Conservation (phyloP, 1,284 basidiomycete species). For the Ustilago trichophora region DNA sequence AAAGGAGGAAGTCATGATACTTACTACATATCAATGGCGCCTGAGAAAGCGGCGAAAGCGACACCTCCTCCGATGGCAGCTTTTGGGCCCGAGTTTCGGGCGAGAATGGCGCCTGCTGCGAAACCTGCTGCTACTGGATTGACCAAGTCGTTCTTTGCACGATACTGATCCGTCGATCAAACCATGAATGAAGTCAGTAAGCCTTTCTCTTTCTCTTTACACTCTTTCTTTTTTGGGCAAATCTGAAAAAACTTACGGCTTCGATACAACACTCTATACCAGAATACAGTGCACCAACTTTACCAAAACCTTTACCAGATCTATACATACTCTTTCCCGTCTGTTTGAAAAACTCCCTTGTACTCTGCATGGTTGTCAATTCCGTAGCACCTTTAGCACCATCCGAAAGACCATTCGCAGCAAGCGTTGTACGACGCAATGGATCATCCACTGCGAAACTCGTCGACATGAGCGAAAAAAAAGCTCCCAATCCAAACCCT, state of each 20-base stretch:
- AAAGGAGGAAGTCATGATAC: too few species aligned
- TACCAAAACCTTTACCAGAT: slow-evolving; percentile 90
- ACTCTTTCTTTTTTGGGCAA: too few species aligned
- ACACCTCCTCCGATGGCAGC: slow-evolving; percentile 61
- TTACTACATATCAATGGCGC: slow-evolving; percentile 63
- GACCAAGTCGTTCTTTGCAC: slow-evolving; percentile 63
- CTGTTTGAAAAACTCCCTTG: slow-evolving; percentile 86
- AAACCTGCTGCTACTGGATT: slow-evolving; percentile 62
- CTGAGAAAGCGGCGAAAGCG: slow-evolving; percentile 64
- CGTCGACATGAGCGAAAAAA: slow-evolving; percentile 94
- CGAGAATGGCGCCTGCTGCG: slow-evolving; percentile 60
- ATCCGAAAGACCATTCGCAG: slow-evolving; percentile 26
- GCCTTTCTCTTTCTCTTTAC: too few species aligned
- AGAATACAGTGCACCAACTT: slow-evolving; percentile 91
- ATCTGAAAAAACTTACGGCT: slow-evolving; percentile 80
- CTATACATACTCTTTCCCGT: slow-evolving; percentile 93
- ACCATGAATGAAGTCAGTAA: too few species aligned
- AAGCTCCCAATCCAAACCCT: slow-evolving; percentile 91
- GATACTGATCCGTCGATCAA: too few species aligned
- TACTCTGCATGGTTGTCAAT: slow-evolving; percentile 73
- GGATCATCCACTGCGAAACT: slow-evolving; percentile 97
- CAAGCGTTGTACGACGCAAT: slow-evolving; percentile 51
- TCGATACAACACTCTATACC: slow-evolving; percentile 96
- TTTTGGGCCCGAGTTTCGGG: slow-evolving; percentile 60
- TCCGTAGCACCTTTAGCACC: slow-evolving; percentile 18